Base-by-base conservation (phyloP, 768 basidiomycete genomes). In the Pluteus cervinus region DNA sequence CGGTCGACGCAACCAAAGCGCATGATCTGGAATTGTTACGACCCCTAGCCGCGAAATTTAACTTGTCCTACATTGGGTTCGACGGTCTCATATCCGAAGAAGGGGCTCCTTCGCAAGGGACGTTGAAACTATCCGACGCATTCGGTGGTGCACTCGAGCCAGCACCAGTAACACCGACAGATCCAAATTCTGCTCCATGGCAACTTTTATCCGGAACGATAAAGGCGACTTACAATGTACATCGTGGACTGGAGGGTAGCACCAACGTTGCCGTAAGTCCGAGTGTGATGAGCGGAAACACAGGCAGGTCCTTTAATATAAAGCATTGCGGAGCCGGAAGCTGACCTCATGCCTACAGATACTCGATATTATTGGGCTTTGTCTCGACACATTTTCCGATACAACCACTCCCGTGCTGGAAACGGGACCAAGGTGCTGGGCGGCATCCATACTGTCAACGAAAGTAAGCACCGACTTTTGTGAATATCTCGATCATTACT, bases 401-500 rank as follows among this genome's bases (percentile, higher is more conserved):
- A 86, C 51, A 63, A 52, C 40, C 73, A 75, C 40, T 54, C 55
- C 9, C 68, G 67, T 40, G 55, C 52, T 14, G 64, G 56, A 6
- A 57, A 59, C 26, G 49, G 48, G 20, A 51, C 53, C 0, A 50
- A 57, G 20, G 45, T 46, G 15, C 20, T 63, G 16, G 57, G 57
- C 34, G 68, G 69, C 1, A 58, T 79, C n/a, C 86, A 86, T 54
- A 83, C 83, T 2, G 73, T 86, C 18, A 73, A 86, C 40, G 86
- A 86, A 68, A 68, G 81, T 80, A 49, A 50, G 73, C 51, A 9
- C 8, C 9, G 14, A 8, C 22, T 37, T 35, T 29, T 23, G 4
- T 10, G 24, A 12, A 11, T 39, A 11, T 24, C 31, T 38, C 10
- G 15, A 35, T 32, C 11, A 22, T 8, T 24, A 23, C 44, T 55